phyloP scores from a whole-genome alignment of 495 filamentous ascomycete species.

The Bombardia bombarda region DNA sequence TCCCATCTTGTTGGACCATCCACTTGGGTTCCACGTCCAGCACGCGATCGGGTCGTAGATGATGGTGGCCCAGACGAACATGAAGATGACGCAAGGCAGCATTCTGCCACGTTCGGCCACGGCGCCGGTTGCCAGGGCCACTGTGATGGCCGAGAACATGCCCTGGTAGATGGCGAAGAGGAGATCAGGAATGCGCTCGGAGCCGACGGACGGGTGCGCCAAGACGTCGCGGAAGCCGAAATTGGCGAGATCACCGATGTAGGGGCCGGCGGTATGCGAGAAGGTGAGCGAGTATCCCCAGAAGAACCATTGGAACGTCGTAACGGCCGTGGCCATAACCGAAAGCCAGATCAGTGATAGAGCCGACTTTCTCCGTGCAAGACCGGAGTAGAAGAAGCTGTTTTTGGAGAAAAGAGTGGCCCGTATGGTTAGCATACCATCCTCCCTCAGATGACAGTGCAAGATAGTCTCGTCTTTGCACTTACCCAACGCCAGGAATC shows the following conservation, averaged over 20 bases:
- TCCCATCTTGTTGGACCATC: slow-evolving; percentile 76
- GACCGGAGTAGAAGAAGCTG: slow-evolving; percentile 93
- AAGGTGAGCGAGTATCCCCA: slow-evolving; percentile 94
- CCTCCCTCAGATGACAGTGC: too few species aligned
- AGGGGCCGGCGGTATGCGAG: slow-evolving; percentile 75
- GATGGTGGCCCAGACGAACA: slow-evolving; percentile 93
- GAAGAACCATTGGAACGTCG: slow-evolving; percentile 97
- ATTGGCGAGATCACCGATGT: slow-evolving; percentile 76
- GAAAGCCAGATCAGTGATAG: slow-evolving; percentile 93
- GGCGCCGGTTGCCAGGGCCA: slow-evolving; percentile 83
- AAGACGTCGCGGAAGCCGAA: slow-evolving; percentile 79
- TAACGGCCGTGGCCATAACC: slow-evolving; percentile 82
- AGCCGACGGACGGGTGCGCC: slow-evolving; percentile 67
- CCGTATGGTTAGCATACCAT: too few species aligned
- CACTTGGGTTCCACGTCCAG: slow-evolving; percentile 90
- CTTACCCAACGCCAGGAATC: slow-evolving; percentile 83
- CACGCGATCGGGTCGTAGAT: slow-evolving; percentile 93
- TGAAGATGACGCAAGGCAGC: slow-evolving; percentile 91
- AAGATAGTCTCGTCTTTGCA: slow-evolving; percentile 11
- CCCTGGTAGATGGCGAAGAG: slow-evolving; percentile 92
- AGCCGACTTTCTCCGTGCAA: slow-evolving; percentile 88
- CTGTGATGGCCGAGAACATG: slow-evolving; percentile 94
- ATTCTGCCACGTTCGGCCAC: slow-evolving; percentile 87
- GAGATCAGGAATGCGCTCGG: slow-evolving; percentile 71
- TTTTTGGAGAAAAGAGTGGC: too few species aligned